These are phyloP conservation scores for Daldinia decipiens DNA, from an alignment of 495 filamentous ascomycete genomes.

Conservation along the genomic window DNA sequence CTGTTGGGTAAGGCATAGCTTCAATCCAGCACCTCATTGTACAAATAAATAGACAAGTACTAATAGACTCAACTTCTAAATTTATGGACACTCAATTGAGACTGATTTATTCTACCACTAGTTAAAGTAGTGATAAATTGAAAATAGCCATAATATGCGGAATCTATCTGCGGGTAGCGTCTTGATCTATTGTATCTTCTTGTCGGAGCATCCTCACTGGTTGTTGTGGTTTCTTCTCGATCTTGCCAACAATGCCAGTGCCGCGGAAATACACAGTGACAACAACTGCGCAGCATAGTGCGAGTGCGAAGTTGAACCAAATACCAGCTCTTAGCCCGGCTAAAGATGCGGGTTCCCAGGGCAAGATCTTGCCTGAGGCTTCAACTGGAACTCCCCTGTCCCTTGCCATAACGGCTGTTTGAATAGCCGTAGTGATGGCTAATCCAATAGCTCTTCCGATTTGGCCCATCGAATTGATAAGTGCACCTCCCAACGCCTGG, in stretches of 20 bases:
- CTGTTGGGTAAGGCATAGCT: not conserved
- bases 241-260: slow-evolving; percentile 58
- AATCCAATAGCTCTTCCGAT: slow-evolving; percentile 67
- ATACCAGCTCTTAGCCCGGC: slow-evolving; percentile 62
- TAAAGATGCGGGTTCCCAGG: slow-evolving; percentile 57
- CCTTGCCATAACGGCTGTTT: slow-evolving; percentile 63
- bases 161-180: slow-evolving; percentile 13
- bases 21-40: too few species aligned
- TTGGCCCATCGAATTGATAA: slow-evolving; percentile 69
- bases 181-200: slow-evolving; percentile 19
- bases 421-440: slow-evolving; percentile 66
- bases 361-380: slow-evolving; percentile 47
- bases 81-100: not conserved
- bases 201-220: slow-evolving; percentile 6
- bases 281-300: slow-evolving; percentile 49
- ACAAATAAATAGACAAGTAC: too few species aligned
- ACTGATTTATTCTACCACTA: not conserved
- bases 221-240: slow-evolving; percentile 24
- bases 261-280: slow-evolving; percentile 56
- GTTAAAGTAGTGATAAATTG: not conserved
- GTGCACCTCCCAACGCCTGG: slow-evolving; percentile 68
- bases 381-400: slow-evolving; percentile 53
- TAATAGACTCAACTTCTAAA: not conserved
- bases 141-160: not conserved
- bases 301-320: slow-evolving; percentile 64